phyloP scores from a whole-genome alignment of 2,329 filamentous ascomycete species.

The Fusarium marasasianum region DNA sequence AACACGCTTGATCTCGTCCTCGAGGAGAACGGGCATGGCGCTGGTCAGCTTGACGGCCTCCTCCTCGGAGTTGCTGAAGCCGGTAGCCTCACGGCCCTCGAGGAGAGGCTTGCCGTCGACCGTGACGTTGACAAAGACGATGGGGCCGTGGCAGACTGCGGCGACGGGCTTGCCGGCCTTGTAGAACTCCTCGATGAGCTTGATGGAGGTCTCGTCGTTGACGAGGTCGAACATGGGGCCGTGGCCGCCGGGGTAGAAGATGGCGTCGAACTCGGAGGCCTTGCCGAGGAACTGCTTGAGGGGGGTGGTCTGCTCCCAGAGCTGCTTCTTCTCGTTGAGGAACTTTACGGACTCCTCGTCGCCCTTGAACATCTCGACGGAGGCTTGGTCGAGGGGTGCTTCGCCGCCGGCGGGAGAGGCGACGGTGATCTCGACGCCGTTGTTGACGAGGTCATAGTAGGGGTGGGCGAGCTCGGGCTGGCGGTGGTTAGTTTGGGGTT shows the following conservation, averaged over 20 bases:
- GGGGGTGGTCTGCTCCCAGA: constrained; percentile 72
- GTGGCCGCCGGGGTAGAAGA: constrained; percentile 68
- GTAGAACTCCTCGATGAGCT: constrained; percentile 71
- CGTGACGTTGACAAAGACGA: constrained; percentile 68
- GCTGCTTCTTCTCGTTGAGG: constrained; percentile 60
- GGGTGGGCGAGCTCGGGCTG: constrained; percentile 73
- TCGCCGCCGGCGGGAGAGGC: constrained; percentile 71
- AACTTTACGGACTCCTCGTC: constrained; percentile 66
- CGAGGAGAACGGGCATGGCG: constrained; percentile 68
- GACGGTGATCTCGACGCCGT: constrained; percentile 59
- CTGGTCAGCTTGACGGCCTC: constrained; percentile 57
- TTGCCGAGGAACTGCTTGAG: constrained; percentile 66
- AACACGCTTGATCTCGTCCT: constrained; percentile 61
- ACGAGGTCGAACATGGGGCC: constrained; percentile 74
- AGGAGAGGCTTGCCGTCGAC: constrained; percentile 63
- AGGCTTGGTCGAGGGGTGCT: constrained; percentile 69
- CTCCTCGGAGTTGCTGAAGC: constrained; percentile 69
- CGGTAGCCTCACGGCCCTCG: constrained; percentile 66
- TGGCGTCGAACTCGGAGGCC: constrained; percentile 69
- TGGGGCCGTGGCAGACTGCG: constrained; percentile 76
- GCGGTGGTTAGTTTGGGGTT: background rate
- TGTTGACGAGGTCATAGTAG: constrained; percentile 62
- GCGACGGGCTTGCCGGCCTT: constrained; percentile 68
- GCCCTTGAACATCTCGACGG: constrained; percentile 62
- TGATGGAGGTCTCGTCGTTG: constrained; percentile 63